Conservation (phyloP, 2,329 filamentous ascomycete genomes). For the Leptoxyphium fumago region DNA sequence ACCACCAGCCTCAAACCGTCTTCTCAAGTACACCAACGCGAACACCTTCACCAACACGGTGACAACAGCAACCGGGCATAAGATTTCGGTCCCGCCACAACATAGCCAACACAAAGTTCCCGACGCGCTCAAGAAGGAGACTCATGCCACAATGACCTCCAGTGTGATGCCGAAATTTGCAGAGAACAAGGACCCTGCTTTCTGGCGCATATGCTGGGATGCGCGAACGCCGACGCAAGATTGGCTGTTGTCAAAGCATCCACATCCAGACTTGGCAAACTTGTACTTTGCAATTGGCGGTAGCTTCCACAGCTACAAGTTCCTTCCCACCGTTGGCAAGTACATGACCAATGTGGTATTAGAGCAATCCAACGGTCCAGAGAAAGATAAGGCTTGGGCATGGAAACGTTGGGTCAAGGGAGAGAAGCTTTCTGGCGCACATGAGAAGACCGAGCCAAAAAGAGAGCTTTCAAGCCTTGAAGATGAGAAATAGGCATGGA, state of each 20-base stretch:
- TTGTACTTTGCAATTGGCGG: slow-evolving; percentile 48
- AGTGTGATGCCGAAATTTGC: slow-evolving; percentile 21
- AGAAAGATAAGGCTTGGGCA: slow-evolving; percentile 22
- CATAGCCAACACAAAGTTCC: slow-evolving; percentile 30
- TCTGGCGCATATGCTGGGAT: slow-evolving; percentile 41
- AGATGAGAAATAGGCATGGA: background rate
- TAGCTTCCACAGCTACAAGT: slow-evolving; percentile 50
- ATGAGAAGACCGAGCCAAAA: background rate
- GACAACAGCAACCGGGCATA: slow-evolving; percentile 31
- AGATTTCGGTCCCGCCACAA: slow-evolving; percentile 38
- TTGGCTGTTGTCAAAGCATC: slow-evolving; percentile 41
- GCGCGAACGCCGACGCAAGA: slow-evolving; percentile 47
- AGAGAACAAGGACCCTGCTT: slow-evolving; percentile 20
- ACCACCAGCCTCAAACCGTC: slow-evolving; percentile 29
- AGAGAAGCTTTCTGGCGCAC: background rate
- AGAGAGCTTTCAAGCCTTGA: background rate
- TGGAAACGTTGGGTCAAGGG: slow-evolving; percentile 14
- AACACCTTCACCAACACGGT: slow-evolving; percentile 43
- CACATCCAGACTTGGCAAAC: slow-evolving; percentile 34
- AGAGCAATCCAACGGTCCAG: slow-evolving; percentile 21
- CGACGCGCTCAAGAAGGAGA: slow-evolving; percentile 29
- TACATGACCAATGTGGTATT: slow-evolving; percentile 36
- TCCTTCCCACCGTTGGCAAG: slow-evolving; percentile 46
- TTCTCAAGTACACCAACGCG: slow-evolving; percentile 48
- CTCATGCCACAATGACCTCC: slow-evolving; percentile 12